Conservation (phyloP, 164 flowering plant species). For the grape (Vitis vinifera) region ASM3070453v1 NC_081822.1:4529001-4529500, state of each 20-base stretch:
- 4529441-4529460: no score
- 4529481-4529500: no score
- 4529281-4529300: neutral
- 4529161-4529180: conserved; percentile 12
- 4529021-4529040: conserved; percentile 3
- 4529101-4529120: conserved; percentile 12
- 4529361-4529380: no score
- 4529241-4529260: conserved; percentile 17
- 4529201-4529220: conserved; percentile 13
- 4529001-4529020: neutral
- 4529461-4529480: no score
- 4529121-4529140: conserved; percentile 22
- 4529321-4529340: neutral
- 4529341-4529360: no score
- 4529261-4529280: conserved; percentile 10
- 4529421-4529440: no score
- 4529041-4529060: conserved; percentile 8
- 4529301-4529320: neutral
- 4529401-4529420: no score
- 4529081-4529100: conserved; percentile 5
- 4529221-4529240: conserved; percentile 15
- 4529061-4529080: neutral
- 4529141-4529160: conserved; percentile 7
- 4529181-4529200: neutral
- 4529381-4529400: no score